Base-by-base conservation (phyloP, 805 yeast species). In the Sungouiozyma intestinalis region DNA sequence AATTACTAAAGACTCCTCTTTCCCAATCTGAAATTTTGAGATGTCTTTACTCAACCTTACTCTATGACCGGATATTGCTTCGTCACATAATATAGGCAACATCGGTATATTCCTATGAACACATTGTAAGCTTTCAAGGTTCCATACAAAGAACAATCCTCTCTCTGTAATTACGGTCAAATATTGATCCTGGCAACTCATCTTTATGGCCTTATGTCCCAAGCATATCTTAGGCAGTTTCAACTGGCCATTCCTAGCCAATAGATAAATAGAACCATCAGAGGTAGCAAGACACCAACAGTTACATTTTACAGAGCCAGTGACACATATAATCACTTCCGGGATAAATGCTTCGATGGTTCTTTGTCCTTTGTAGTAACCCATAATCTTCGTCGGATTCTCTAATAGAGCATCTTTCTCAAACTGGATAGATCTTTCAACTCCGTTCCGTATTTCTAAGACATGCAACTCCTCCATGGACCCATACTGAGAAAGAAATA, bases 101-200 rank as follows among this genome's bases (percentile, higher is more conserved):
- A 60, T 48, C 6, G 65, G 52, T 3, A 62, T 46, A 31, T 56
- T 48, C 27, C 52, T 54, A 29, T 49, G 41, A 4, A 58, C 34
- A 13, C 47, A 39, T 39, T 45, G 52, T 33, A 45, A 36, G 5
- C 36, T 45, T 3, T 38, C 32, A 19, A 62, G 36, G 44, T 60
- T 45, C 63, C 63, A 60, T 5, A 53, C 55, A 38, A 72, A 69
- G 13, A 80, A 49, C 0, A 75, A 59, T 0, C 87, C 87, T 24
- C 71, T 65, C 38, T 78, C 79, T 0, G 85, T 76, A 0, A 80
- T 68, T 17, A 77, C 54, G 9, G 72, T 72, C 66, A 79, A 73
- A 50, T 65, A 77, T 14, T 54, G 50, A 8, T 67, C 63, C 18
- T 51, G 50, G 3, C 60, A 54, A 32, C 57, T 60, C 19, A 70